phyloP scores from a whole-genome alignment of 352 stramenopile genomes.

The Phytophthora pseudosyringae region DNA sequence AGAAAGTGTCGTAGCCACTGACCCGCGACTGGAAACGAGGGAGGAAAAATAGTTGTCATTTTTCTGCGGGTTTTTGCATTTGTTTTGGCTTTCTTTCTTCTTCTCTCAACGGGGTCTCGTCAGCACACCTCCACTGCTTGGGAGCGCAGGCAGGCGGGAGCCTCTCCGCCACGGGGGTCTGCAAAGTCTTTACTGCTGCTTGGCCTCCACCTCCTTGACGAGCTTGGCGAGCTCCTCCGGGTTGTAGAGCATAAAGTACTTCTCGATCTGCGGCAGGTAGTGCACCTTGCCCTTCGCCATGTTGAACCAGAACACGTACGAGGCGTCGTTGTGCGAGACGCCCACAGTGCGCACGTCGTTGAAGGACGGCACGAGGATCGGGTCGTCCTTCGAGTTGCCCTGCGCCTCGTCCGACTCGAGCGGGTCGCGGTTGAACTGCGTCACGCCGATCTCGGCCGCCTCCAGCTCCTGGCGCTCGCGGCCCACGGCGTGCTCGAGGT shows the following conservation, averaged over 20 bases:
- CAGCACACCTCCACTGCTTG: slow-evolving; percentile 1
- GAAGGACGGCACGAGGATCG: slow-evolving; percentile 88
- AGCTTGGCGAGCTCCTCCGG: slow-evolving; percentile 82
- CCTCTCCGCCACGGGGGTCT: not conserved
- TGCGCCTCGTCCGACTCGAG: slow-evolving; percentile 87
- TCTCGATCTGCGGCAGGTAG: slow-evolving; percentile 87
- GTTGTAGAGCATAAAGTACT: slow-evolving; percentile 93
- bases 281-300: slow-evolving; percentile 88
- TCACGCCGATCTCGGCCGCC: slow-evolving; percentile 66
- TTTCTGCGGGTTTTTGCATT: slow-evolving; percentile 25
- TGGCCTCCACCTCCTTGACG: slow-evolving; percentile 86
- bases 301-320: slow-evolving; percentile 90
- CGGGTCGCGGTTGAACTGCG: slow-evolving; percentile 85
- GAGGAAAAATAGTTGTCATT: slow-evolving; percentile 40
- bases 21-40: slow-evolving; percentile 7
- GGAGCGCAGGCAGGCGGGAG: not conserved
- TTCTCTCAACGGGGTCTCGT: slow-evolving; percentile 4
- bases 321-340: slow-evolving; percentile 90
- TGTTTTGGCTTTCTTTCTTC: slow-evolving; percentile 9
- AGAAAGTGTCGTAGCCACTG: not conserved
- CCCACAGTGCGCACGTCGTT: slow-evolving; percentile 73
- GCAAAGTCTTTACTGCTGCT: slow-evolving; percentile 61
- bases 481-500: slow-evolving; percentile 82
- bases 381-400: slow-evolving; percentile 90
- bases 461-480: slow-evolving; percentile 82